phyloP scores from a whole-genome alignment of 305 asterid genomes.

The Euphrasia arctica region DNA sequence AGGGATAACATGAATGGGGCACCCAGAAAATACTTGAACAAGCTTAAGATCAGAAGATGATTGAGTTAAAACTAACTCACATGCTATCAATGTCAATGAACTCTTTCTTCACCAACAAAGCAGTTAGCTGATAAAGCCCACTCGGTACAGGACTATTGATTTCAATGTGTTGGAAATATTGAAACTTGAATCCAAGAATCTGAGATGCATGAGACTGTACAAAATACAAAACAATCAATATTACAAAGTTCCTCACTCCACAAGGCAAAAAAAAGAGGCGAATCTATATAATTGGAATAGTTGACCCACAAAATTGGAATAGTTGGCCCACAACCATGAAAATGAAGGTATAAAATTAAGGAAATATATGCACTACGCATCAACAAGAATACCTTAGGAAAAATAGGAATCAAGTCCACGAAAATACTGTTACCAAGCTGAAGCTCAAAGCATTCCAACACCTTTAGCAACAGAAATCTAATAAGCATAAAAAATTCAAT shows the following conservation, averaged over 20 bases:
- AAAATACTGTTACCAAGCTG: slow-evolving; percentile 79
- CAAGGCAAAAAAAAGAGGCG: slow-evolving; percentile 3
- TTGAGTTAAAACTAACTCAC: slow-evolving; percentile 48
- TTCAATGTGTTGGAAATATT: slow-evolving; percentile 84
- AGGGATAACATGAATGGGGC: slow-evolving; percentile 2
- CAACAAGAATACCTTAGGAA: slow-evolving; percentile 72
- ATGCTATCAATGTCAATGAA: slow-evolving; percentile 88
- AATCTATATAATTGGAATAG: slow-evolving; percentile 5
- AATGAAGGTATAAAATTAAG: slow-evolving; percentile 5
- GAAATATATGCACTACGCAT: background rate
- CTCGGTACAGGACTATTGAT: slow-evolving; percentile 58
- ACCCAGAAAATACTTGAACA: slow-evolving; percentile 15
- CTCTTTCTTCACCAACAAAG: slow-evolving; percentile 83
- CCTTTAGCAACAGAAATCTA: slow-evolving; percentile 41
- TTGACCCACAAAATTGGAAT: background rate
- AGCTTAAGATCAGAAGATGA: slow-evolving; percentile 25
- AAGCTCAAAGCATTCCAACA: slow-evolving; percentile 93
- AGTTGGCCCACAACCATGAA: background rate
- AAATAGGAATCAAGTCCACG: slow-evolving; percentile 89
- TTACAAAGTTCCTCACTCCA: slow-evolving; percentile 18
- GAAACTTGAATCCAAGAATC: slow-evolving; percentile 93
- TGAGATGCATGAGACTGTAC: slow-evolving; percentile 96
- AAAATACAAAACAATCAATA: slow-evolving; percentile 21
- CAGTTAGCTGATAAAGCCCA: slow-evolving; percentile 83
- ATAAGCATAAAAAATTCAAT: slow-evolving; percentile 23